Base-by-base conservation (phyloP, 2,329 filamentous ascomycete genomes). In the Calonectria pauciramosa region DNA sequence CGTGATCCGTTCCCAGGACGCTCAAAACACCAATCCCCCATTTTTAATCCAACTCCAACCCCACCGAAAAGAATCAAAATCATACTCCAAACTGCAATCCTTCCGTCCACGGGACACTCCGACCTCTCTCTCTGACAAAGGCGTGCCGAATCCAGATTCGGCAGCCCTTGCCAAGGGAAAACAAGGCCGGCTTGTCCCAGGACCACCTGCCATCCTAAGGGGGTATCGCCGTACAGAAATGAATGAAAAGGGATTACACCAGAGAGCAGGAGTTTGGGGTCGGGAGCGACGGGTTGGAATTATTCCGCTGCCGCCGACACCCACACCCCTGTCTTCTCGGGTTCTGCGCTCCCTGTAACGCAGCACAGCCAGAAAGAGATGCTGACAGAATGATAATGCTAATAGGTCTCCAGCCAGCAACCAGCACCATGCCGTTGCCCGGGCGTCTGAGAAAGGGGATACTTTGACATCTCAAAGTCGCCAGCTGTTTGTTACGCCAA, bases 201-300 rank as follows among this genome's bases (percentile, higher is more conserved):
- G 71, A 78, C 75, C 78, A 77, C 80, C 80, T 73, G 64, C 71
- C 75, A 63, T 80, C 74, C 75, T 74, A 77, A 83, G 77, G 79
- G 83, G 83, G 83, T 84, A 84, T 84, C 83, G 80, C 81, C 81
- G 60, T 76, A 80, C 70, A 77, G 80, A 79, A 83, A 83, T 76
- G 72, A 80, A 83, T 83, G 68, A 68, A 78, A 81, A 73, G 71
- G 77, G 75, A 74, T 66, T 76, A 74, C 79, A 76, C 77, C 69
- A 70, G 74, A 79, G 78, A 79, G 68, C 67, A 75, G 38, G 56
- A 20, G 36, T 9, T 11, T 67, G 81, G 74, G 36, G 63, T 78
- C 54, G 75, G 81, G 76, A 73, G 74, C 74, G 77, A 80, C 34
- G 14, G 44, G 20, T 47, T 69, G 68, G 71, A 77, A 75, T 77